Evolutionary conservation across 2,329 filamentous ascomycete genomes (phyloP).

Genomic region (Hypoxylon sp.): DNA sequence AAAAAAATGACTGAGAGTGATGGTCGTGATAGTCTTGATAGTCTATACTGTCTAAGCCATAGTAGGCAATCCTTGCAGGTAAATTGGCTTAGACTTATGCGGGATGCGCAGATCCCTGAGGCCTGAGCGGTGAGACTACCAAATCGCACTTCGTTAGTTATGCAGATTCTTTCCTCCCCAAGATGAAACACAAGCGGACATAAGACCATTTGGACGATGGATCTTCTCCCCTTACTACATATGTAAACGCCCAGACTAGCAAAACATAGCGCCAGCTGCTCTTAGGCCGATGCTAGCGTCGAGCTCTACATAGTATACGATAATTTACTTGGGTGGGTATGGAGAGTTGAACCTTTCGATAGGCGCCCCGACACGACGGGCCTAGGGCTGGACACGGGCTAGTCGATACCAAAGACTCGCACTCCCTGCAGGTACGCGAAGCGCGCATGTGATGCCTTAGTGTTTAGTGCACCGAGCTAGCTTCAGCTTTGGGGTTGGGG

Average conservation of each 20-base stretch:
- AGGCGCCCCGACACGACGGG: slow-evolving; percentile 21
- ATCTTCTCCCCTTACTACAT: background rate
- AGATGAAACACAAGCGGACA: slow-evolving; percentile 11
- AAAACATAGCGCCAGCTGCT: slow-evolving; percentile 7
- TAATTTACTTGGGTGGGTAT: background rate
- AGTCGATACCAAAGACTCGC: background rate
- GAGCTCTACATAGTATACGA: slow-evolving; percentile 5
- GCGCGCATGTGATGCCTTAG: slow-evolving; percentile 21
- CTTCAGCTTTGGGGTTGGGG: slow-evolving; percentile 6
- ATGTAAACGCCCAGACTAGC: slow-evolving; percentile 7
- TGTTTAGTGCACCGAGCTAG: slow-evolving; percentile 1
- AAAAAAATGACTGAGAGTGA: slow-evolving; percentile 9
- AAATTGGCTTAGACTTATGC: slow-evolving; percentile 25
- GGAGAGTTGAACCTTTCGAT: slow-evolving; percentile 3
- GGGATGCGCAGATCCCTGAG: slow-evolving; percentile 29
- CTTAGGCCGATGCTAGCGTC: slow-evolving; percentile 13
- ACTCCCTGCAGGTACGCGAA: slow-evolving; percentile 32
- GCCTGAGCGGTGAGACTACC: slow-evolving; percentile 30
- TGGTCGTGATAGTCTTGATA: slow-evolving; percentile 25
- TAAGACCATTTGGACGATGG: background rate
- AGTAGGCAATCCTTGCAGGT: slow-evolving; percentile 12
- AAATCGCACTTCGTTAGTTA: slow-evolving; percentile 3
- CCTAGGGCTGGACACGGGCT: slow-evolving; percentile 6
- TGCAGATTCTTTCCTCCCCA: slow-evolving; percentile 7
- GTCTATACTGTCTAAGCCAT: slow-evolving; percentile 18